Percentiles rank a stretch among this genome's conserved stretches.
Conservation (phyloP, 1,284 basidiomycete species). For the Stereum hirsutum region DNA sequence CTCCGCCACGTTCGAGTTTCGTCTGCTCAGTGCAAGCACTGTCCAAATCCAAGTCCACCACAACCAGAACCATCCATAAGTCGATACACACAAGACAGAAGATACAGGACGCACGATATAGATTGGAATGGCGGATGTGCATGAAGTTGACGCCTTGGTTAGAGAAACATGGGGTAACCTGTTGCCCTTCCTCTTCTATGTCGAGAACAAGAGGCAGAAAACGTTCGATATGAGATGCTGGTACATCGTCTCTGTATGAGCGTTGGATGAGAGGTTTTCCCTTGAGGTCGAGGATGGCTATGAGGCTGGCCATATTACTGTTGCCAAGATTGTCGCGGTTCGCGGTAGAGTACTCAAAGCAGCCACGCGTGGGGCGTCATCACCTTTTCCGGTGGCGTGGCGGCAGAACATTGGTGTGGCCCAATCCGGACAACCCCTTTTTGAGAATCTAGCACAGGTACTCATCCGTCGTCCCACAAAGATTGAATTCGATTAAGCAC, state of each 20-base stretch:
- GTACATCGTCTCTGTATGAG: constrained; percentile 96
- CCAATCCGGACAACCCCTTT: too few species aligned
- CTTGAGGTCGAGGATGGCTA: constrained; percentile 97
- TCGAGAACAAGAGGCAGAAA: constrained; percentile 95
- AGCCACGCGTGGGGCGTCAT: too few species aligned
- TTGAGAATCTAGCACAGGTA: too few species aligned
- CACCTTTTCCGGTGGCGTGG: too few species aligned
- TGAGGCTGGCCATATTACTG: constrained; percentile 62
- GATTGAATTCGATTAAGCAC: too few species aligned
- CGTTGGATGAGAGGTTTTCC: constrained; percentile 97
- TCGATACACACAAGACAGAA: neutral
- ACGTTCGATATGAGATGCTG: constrained; percentile 81
- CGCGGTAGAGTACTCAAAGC: too few species aligned
- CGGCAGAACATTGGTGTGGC: too few species aligned
- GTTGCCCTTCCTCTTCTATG: constrained; percentile 95
- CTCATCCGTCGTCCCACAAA: too few species aligned
- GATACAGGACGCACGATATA: constrained; percentile 68
- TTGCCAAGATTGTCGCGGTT: too few species aligned
- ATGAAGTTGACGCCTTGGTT: constrained; percentile 94
- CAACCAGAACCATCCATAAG: neutral
- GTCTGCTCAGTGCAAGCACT: constrained; percentile 95
- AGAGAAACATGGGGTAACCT: constrained; percentile 93
- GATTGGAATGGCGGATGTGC: constrained; percentile 97
- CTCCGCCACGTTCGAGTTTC: constrained; percentile 94
- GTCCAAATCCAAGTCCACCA: neutral